Evolutionary conservation across 2,329 filamentous ascomycete species (phyloP).

Genomic region (Zymoseptoria tritici): DNA sequence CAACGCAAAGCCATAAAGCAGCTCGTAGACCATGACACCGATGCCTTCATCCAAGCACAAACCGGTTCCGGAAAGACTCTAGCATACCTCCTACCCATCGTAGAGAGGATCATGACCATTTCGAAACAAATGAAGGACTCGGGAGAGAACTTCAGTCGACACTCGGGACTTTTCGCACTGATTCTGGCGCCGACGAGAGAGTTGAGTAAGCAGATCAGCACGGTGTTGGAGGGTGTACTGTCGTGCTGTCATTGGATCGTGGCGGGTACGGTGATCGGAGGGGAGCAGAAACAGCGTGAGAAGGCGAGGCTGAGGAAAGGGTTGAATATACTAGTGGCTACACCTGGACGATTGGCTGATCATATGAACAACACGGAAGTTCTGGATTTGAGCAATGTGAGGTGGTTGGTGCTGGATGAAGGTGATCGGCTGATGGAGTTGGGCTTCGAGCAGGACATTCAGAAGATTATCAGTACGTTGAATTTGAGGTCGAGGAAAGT

Average conservation of each 20-base stretch:
- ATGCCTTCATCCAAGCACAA: slow-evolving; percentile 94
- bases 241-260: slow-evolving; percentile 93
- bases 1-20: slow-evolving; percentile 83
- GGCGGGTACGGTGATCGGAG: slow-evolving; percentile 71
- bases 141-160: slow-evolving; percentile 57
- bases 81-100: slow-evolving; percentile 75
- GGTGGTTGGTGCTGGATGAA: slow-evolving; percentile 92
- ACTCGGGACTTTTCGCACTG: slow-evolving; percentile 87
- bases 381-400: slow-evolving; percentile 76
- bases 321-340: slow-evolving; percentile 91
- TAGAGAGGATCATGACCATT: slow-evolving; percentile 77
- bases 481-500: slow-evolving; percentile 57
- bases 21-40: slow-evolving; percentile 69
- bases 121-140: slow-evolving; percentile 45
- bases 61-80: slow-evolving; percentile 97
- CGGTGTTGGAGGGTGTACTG: slow-evolving; percentile 75
- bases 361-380: slow-evolving; percentile 89
- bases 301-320: slow-evolving; percentile 92
- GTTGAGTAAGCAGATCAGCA: slow-evolving; percentile 85
- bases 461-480: slow-evolving; percentile 74
- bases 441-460: slow-evolving; percentile 90
- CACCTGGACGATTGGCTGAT: slow-evolving; percentile 82
- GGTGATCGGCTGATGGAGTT: slow-evolving; percentile 98
- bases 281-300: slow-evolving; percentile 70
- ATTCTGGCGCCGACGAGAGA: slow-evolving; percentile 92